A percentile compares a stretch with the other conserved stretches of the same genome.
Evolutionary conservation across 306 rosid genomes (phyloP).

Genomic region (Cucumis cinereus): DNA sequence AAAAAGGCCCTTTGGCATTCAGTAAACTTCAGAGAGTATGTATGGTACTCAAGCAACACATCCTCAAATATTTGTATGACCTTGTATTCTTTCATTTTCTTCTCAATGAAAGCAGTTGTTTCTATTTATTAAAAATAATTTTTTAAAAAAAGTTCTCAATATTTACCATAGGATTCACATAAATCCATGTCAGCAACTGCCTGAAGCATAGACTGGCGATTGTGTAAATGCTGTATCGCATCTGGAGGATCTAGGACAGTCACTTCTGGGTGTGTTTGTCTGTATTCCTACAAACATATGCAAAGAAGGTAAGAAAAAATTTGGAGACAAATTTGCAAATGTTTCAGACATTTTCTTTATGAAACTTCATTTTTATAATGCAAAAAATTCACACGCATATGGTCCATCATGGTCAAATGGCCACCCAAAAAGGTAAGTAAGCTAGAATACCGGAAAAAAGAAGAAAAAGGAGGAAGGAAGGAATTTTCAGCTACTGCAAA

Average conservation of each 20-base stretch:
- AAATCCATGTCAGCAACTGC: conserved; percentile 85
- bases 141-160: neutral
- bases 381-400: neutral
- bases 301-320: conserved; percentile 3
- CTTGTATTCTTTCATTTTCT: too few species aligned
- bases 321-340: conserved; percentile 6
- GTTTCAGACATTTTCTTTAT: neutral
- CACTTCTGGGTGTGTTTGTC: conserved; percentile 77
- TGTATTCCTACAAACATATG: conserved; percentile 49
- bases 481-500: neutral
- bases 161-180: conserved; percentile 59
- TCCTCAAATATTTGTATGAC: neutral
- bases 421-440: neutral
- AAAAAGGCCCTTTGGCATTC: neutral
- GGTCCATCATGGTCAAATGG: neutral
- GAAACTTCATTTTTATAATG: neutral
- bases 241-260: conserved; percentile 95
- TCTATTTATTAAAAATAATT: too few species aligned
- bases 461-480: too few species aligned
- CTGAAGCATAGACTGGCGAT: conserved; percentile 86
- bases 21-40: neutral
- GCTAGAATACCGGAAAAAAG: neutral
- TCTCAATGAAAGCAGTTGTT: too few species aligned
- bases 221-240: conserved; percentile 70
- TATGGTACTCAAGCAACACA: neutral